Evolutionary conservation across 2,329 filamentous ascomycete genomes (phyloP), one percentile per base, ranked within the genome.

Genomic region (Colletotrichum sp.): DNA sequence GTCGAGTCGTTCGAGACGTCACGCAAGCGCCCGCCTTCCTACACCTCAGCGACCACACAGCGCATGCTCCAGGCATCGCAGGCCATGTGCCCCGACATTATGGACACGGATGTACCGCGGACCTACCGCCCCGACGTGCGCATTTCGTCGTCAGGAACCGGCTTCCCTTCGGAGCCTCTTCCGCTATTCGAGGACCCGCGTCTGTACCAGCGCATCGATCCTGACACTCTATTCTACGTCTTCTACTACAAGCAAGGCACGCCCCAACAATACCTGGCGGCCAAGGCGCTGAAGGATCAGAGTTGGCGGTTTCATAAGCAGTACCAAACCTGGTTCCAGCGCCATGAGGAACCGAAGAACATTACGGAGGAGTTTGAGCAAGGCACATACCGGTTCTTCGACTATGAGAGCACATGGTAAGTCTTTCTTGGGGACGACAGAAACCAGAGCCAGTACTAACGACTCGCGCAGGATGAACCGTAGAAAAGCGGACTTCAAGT

Each of bases 291-390:
- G 68, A 99, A 99, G 87, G 95, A 96, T 79, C 97, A 99, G 85
- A 98, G 96, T 85, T 99, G 97, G 97, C 92, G 97, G 72, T 99
- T 99, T 84, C 97, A 99, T 87, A 99, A 99, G 89, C 97, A 98
- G 85, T 99, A 99, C 83, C 97, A 98, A 85, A 99, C 97, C 2
- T 99, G 97, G 97, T 99, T 99, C 82, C 97, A 99, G 85, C 91
- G 97, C 67, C 97, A 99, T 79, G 97, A 99, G 83, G 97, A 99
- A 87, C 97, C 97, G 21, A 99, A 99, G 89, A 96, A 93, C 80
- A 99, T 99, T 82, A 98, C 97, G 0, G 97, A 99, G 85, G 97
- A 99, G 86, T 98, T 95, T 82, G 97, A 99, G 87, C 97, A 99
- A 86, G 97, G 97, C 77, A 99, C 97, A 28, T 99, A 99, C 88